Evolutionary conservation across 2,329 filamentous ascomycete species (phyloP).

Genomic region (Didymosphaeria variabile): DNA sequence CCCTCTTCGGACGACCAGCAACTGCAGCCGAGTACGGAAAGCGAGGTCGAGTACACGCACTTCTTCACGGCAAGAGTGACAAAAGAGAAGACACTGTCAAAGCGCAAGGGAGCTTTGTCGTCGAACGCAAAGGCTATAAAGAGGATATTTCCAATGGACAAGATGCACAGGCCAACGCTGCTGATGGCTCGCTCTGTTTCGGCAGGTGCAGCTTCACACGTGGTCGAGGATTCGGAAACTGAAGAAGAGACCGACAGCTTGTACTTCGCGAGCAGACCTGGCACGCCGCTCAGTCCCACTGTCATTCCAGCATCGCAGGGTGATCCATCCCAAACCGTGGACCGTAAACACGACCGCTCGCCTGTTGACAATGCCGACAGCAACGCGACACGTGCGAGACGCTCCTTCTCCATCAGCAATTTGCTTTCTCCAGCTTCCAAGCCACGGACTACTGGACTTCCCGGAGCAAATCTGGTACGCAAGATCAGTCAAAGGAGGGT

Average conservation of each 20-base stretch:
- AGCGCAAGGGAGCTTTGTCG: conserved; percentile 51
- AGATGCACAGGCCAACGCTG: conserved; percentile 58
- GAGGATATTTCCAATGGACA: conserved; percentile 55
- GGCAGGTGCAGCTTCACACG: conserved; percentile 34
- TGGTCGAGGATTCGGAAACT: conserved; percentile 49
- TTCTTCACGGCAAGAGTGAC: conserved; percentile 50
- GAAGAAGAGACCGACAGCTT: conserved; percentile 50
- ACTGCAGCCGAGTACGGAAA: conserved; percentile 32
- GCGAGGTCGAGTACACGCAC: conserved; percentile 45
- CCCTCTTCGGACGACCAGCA: conserved; percentile 30
- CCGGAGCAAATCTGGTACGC: conserved; percentile 39
- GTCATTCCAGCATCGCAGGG: conserved; percentile 33
- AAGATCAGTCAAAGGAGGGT: conserved; percentile 41
- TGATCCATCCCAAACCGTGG: conserved; percentile 23
- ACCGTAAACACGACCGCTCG: conserved; percentile 25
- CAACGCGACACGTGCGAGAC: conserved; percentile 48
- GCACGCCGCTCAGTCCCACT: conserved; percentile 47
- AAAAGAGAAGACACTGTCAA: conserved; percentile 49
- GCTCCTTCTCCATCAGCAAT: conserved; percentile 62
- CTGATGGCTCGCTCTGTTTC: conserved; percentile 56
- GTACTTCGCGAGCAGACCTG: conserved; percentile 50
- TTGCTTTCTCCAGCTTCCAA: conserved; percentile 50
- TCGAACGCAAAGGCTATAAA: conserved; percentile 51
- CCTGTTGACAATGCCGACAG: conserved; percentile 34
- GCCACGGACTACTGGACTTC: conserved; percentile 39